These are phyloP conservation scores for Penicillium silybi DNA, from an alignment of 495 filamentous ascomycete species.

Conservation along the genomic window DNA sequence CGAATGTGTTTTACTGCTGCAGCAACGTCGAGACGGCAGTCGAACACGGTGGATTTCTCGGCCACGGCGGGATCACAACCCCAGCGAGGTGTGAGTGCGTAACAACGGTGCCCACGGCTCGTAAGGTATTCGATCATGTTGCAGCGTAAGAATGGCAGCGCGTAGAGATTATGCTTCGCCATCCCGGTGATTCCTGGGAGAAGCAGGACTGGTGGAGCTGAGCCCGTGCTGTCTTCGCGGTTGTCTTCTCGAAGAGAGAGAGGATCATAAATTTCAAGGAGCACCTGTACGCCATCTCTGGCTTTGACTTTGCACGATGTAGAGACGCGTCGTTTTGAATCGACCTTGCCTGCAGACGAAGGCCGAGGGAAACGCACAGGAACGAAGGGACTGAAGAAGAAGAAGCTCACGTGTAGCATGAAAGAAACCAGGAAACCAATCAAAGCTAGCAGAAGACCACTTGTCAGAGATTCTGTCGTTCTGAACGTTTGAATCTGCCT, in stretches of 20 bases:
- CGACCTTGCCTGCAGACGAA: background rate
- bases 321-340: background rate
- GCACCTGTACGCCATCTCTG: background rate
- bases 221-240: background rate
- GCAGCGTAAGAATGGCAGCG: constrained; percentile 14
- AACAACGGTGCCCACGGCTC: constrained; percentile 55
- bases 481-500: constrained; percentile 55
- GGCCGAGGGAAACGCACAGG: constrained; percentile 9
- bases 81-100: constrained; percentile 57
- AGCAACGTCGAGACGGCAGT: constrained; percentile 58
- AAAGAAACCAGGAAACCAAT: constrained; percentile 47
- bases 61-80: constrained; percentile 52
- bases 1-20: constrained; percentile 57
- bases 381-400: constrained; percentile 55
- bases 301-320: background rate
- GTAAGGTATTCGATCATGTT: constrained; percentile 66
- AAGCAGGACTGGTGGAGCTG: background rate
- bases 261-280: background rate
- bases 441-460: background rate
- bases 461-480: background rate
- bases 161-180: background rate
- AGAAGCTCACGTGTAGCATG: constrained; percentile 46
- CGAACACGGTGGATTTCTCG: constrained; percentile 27
- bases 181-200: background rate
- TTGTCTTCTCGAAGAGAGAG: background rate